Conservation (phyloP, 768 basidiomycete genomes). For the Boletus reticuloceps region DNA sequence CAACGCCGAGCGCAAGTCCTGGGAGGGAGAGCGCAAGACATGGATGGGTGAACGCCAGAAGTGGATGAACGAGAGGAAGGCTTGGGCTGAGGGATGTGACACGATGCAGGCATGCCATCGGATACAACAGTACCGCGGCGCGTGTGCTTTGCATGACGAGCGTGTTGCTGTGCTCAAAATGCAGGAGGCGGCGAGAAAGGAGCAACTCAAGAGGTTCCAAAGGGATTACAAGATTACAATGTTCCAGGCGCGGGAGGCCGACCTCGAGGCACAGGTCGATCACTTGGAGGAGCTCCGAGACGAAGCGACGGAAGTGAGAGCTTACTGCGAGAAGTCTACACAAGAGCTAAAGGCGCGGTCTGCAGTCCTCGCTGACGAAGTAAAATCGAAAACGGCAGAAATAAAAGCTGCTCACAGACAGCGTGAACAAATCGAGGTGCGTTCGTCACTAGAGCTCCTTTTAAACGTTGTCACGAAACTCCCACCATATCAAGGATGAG, state of each 20-base stretch:
- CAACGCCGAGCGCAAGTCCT: conserved; percentile 37
- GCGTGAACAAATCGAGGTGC: conserved; percentile 46
- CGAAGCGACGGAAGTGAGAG: conserved; percentile 13
- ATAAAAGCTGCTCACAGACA: conserved; percentile 40
- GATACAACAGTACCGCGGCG: conserved; percentile 59
- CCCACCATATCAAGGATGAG: conserved; percentile 32
- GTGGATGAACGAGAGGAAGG: conserved; percentile 50
- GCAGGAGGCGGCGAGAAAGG: conserved; percentile 51
- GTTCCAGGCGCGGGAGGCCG: conserved; percentile 62
- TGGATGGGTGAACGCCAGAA: conserved; percentile 31
- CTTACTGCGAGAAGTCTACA: conserved; percentile 25
- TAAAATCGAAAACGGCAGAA: conserved; percentile 40
- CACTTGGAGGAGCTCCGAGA: conserved; percentile 51
- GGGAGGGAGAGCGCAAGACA: conserved; percentile 25
- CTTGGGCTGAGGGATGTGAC: conserved; percentile 65
- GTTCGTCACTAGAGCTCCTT: conserved; percentile 4
- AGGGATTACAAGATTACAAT: conserved; percentile 66
- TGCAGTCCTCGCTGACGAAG: conserved; percentile 33
- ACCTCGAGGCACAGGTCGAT: conserved; percentile 52
- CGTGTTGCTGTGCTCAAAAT: conserved; percentile 49
- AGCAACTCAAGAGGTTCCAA: conserved; percentile 58
- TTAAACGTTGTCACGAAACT: not conserved
- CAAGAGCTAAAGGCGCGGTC: conserved; percentile 32
- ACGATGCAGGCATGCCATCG: conserved; percentile 61
- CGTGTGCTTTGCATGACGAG: conserved; percentile 53